Conservation (phyloP, 805 yeast genomes). For the Ogataea siamensis region DNA sequence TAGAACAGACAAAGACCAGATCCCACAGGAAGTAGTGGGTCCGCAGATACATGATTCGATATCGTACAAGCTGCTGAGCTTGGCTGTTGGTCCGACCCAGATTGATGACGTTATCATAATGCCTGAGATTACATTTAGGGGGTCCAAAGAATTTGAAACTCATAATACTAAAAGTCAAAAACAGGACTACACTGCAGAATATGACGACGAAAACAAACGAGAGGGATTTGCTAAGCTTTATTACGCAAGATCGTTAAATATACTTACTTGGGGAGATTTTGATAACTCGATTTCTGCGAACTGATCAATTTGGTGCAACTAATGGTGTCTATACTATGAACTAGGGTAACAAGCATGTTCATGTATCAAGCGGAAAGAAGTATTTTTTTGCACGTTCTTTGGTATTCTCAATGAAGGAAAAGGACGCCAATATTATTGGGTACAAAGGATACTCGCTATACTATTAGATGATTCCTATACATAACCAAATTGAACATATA, state of each 20-base stretch:
- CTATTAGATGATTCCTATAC: too few relatives aligned
- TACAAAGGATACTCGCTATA: too few relatives aligned
- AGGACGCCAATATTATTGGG: too few relatives aligned
- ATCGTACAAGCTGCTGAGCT: constrained; percentile 28
- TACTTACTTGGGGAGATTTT: constrained; percentile 16
- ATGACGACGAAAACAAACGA: constrained; percentile 29
- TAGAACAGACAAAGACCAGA: constrained; percentile 19
- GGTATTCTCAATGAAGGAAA: too few relatives aligned
- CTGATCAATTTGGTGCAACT: too few relatives aligned
- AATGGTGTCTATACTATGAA: too few relatives aligned
- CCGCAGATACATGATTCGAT: constrained; percentile 25
- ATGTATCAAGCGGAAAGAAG: too few relatives aligned
- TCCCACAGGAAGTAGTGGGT: constrained; percentile 25
- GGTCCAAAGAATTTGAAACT: constrained; percentile 17
- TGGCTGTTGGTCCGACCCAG: constrained; percentile 32
- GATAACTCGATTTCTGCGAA: too few relatives aligned
- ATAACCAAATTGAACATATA: too few relatives aligned
- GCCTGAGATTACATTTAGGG: constrained; percentile 33
- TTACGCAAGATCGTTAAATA: constrained; percentile 28
- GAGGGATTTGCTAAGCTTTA: constrained; percentile 26
- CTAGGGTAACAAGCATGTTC: too few relatives aligned
- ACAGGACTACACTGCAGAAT: constrained; percentile 14
- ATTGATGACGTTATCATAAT: constrained; percentile 30
- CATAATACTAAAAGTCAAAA: constrained; percentile 3
- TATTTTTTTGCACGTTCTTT: too few relatives aligned